Evolutionary conservation across 73 alveolate genomes (phyloP), one percentile per base, ranked within the genome.

Genomic region (Breviolum minutum): DNA sequence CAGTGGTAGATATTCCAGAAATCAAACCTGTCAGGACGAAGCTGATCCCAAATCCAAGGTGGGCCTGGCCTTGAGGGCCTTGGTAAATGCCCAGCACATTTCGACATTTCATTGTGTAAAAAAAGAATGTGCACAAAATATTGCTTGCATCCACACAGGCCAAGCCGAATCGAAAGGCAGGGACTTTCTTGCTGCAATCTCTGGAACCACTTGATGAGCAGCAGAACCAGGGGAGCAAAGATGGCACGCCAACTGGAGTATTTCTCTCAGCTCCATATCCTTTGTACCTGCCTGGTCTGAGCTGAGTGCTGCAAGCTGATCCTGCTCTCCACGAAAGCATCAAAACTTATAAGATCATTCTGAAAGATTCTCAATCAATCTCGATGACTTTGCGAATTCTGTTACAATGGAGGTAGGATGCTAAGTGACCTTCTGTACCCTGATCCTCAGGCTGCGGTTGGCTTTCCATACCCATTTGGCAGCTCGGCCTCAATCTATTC

Each of bases 11-110:
- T 40, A 40, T 40, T 40, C 54, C 54, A 40, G 54, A 40, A 40
- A 40, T 40, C 54, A n/a, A 71, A 22, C 87, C 2, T n/a, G 29
- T 61, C 32, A 64, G 63, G 77, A 32, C 1, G 91, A 73, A 60
- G 98, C 80, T 6, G 98, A 92, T 24, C 98, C 98, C 19, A 92
- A 92, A 63, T 24, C 98, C 26, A 92, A 92, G 90, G 98, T 80
- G 30, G 54, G 54, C 54, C 54, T 40, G 54, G 54, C 54, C 54
- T 40, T 40, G 3, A 40, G 54, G 54, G 54, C 54, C 54, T 40
- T 40, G 54, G 54, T 40, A 40, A 40, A 73, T 82, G 71, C 8
- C 27, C 64, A 24, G 19, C 95, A n/a, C n/a, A 10, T n/a, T 27
- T n/a, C 60, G 30, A 32, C 91, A 40, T 40, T 40, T 40, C 54